Percentiles rank a stretch among this genome's conserved stretches.
phyloP scores from a whole-genome alignment of 1,139 yeast species.

The Yamadazyma dendronema region DNA sequence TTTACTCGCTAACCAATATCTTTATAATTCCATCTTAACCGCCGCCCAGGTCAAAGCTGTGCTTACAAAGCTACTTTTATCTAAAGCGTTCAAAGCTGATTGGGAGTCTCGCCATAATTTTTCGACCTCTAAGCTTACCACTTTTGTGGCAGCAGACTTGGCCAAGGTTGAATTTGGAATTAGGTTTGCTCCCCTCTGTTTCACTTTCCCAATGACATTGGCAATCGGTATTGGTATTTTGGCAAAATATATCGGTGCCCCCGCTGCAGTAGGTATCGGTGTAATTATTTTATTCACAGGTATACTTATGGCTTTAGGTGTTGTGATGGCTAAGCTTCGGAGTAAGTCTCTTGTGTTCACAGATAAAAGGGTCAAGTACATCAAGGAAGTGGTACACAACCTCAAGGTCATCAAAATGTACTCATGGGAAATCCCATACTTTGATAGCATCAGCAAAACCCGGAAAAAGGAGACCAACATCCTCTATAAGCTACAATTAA shows the following conservation, averaged over 20 bases:
- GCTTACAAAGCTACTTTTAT: conserved; percentile 61
- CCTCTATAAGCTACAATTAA: conserved; percentile 48
- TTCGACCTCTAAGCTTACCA: conserved; percentile 69
- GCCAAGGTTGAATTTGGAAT: conserved; percentile 37
- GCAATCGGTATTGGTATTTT: conserved; percentile 32
- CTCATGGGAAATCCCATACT: conserved; percentile 70
- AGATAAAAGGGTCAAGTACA: conserved; percentile 31
- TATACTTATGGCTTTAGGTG: conserved; percentile 22
- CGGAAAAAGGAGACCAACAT: conserved; percentile 51
- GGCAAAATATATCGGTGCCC: conserved; percentile 33
- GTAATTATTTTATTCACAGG: conserved; percentile 26
- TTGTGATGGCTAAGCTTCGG: conserved; percentile 27
- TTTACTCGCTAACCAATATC: conserved; percentile 13
- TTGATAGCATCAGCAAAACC: conserved; percentile 41
- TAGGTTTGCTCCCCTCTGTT: conserved; percentile 29
- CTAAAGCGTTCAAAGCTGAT: conserved; percentile 62
- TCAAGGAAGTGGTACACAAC: conserved; percentile 36
- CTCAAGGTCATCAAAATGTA: conserved; percentile 37
- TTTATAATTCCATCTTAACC: conserved; percentile 29
- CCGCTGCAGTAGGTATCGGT: conserved; percentile 36
- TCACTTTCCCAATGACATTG: conserved; percentile 30
- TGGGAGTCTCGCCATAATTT: conserved; percentile 58
- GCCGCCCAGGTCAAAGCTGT: conserved; percentile 72
- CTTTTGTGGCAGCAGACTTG: conserved; percentile 38
- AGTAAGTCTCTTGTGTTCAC: conserved; percentile 29